These are phyloP conservation scores for Ilyonectria robusta DNA, from an alignment of 2,329 filamentous ascomycete genomes.

Conservation along the genomic window DNA sequence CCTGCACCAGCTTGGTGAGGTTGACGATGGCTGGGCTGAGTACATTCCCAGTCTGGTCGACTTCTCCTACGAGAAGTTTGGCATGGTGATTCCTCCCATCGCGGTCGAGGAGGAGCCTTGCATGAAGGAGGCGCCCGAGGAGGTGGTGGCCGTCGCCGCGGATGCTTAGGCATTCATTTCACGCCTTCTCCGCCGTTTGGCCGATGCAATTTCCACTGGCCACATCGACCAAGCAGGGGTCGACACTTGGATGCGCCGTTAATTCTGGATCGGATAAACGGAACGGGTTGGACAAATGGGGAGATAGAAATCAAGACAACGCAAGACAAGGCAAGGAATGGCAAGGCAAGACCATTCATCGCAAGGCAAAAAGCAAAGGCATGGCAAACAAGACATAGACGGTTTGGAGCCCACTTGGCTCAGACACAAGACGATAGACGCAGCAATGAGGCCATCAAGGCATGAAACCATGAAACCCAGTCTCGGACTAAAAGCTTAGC, in stretches of 20 bases:
- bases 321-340: slow-evolving; percentile 4
- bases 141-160: slow-evolving; percentile 32
- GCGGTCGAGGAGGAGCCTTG: slow-evolving; percentile 60
- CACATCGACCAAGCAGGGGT: slow-evolving; percentile 20
- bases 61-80: slow-evolving; percentile 73
- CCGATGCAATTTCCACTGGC: slow-evolving; percentile 1
- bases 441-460: slow-evolving; percentile 16
- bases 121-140: slow-evolving; percentile 55
- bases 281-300: background rate
- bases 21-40: slow-evolving; percentile 74
- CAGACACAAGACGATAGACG: background rate
- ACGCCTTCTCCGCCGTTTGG: slow-evolving; percentile 10
- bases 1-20: slow-evolving; percentile 68
- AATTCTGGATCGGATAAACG: slow-evolving; percentile 9
- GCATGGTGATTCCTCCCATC: slow-evolving; percentile 63
- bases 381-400: slow-evolving; percentile 1
- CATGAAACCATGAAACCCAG: slow-evolving; percentile 14
- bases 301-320: background rate
- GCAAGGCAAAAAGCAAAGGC: background rate
- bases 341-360: background rate
- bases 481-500: slow-evolving; percentile 21
- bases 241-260: slow-evolving; percentile 2
- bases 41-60: slow-evolving; percentile 64
- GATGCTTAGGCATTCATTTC: slow-evolving; percentile 26
- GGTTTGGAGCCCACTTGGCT: background rate